phyloP scores from a whole-genome alignment of 345 rosid genomes.

The Sapria himalayana region DNA sequence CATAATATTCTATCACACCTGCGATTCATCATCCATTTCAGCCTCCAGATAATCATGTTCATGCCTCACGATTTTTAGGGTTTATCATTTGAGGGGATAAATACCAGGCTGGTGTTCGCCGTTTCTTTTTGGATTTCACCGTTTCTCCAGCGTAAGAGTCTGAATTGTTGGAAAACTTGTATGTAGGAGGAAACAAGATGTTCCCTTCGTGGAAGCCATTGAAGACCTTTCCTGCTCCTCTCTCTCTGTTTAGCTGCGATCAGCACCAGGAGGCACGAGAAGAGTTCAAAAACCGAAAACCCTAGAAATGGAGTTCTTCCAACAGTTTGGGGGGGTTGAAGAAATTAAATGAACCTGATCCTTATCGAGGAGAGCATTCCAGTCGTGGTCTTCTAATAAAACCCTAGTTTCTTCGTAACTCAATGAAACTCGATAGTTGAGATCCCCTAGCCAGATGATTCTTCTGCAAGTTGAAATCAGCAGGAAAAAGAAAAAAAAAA shows the following conservation, averaged over 20 bases:
- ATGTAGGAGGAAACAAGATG: conserved; percentile 72
- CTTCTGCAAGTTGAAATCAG: conserved; percentile 23
- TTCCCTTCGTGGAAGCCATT: conserved; percentile 58
- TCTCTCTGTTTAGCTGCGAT: conserved; percentile 56
- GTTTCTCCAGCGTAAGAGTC: conserved; percentile 83
- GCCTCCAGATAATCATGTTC: no score
- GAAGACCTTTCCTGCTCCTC: conserved; percentile 82
- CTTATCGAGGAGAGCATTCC: conserved; percentile 59
- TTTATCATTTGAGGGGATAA: not conserved
- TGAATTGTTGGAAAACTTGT: conserved; percentile 68
- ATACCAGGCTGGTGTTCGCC: conserved; percentile 97
- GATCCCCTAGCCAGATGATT: conserved; percentile 83
- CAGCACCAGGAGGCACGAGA: no score
- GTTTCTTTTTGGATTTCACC: conserved; percentile 72
- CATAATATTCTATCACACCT: conserved; percentile 95
- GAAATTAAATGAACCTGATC: conserved; percentile 47
- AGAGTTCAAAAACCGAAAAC: no score
- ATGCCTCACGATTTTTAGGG: no score
- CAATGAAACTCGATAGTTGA: conserved; percentile 63
- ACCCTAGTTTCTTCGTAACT: conserved; percentile 62
- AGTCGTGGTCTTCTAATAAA: conserved; percentile 51
- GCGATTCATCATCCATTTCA: conserved; percentile 8
- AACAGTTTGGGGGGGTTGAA: not conserved
- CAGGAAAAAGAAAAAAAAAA: not conserved
- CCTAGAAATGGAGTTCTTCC: not conserved